Evolutionary conservation across 345 rosid species (phyloP).

Genomic region (Turritis glabra): DNA sequence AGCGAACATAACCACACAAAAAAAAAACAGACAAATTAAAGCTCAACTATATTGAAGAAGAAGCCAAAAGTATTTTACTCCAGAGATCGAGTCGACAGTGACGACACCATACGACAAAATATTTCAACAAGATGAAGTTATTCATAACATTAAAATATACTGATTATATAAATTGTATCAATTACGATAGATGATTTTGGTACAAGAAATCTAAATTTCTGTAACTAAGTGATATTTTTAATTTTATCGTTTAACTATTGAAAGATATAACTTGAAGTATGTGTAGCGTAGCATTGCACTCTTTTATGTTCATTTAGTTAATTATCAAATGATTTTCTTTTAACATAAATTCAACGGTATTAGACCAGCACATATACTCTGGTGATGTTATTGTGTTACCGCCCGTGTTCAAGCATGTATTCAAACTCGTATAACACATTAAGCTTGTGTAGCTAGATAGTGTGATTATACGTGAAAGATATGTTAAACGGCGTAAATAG

Average conservation of each 20-base stretch:
- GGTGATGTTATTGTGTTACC: background rate
- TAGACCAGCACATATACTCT: background rate
- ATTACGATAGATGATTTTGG: background rate
- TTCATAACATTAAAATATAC: background rate
- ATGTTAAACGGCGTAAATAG: background rate
- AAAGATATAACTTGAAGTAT: background rate
- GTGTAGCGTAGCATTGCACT: background rate
- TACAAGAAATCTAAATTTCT: background rate
- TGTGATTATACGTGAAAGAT: conserved; percentile 3
- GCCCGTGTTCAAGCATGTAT: background rate
- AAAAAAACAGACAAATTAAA: no score
- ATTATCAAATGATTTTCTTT: background rate
- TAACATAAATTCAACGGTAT: background rate
- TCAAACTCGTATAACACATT: background rate
- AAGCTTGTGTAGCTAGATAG: background rate
- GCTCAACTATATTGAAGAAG: background rate
- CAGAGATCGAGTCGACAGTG: no score
- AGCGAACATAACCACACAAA: no score
- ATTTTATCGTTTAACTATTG: background rate
- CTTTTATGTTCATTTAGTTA: background rate
- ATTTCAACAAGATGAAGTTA: no score
- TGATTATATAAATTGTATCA: background rate
- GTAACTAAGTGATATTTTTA: background rate
- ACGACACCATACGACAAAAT: no score
- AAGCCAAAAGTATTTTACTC: background rate